These are phyloP conservation scores for Exophiala xenobiotica DNA, from an alignment of 2,329 filamentous ascomycete species.

Conservation along the genomic window DNA sequence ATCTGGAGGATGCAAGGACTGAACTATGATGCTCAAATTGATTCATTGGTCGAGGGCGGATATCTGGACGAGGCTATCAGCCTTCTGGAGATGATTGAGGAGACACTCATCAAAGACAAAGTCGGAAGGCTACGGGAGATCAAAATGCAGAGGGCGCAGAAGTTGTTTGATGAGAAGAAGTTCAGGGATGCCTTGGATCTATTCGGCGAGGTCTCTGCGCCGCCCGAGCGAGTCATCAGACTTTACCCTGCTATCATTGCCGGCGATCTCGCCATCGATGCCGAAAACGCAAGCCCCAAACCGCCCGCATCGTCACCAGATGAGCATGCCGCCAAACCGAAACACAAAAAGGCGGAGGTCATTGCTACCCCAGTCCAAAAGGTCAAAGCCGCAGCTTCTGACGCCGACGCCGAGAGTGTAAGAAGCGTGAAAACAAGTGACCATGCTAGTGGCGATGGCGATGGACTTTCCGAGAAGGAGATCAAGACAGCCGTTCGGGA, in stretches of 20 bases:
- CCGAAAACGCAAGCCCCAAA: slow-evolving; percentile 39
- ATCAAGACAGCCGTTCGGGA: slow-evolving; percentile 78
- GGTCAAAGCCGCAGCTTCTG: slow-evolving; percentile 10
- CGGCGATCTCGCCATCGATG: slow-evolving; percentile 64
- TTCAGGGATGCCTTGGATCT: slow-evolving; percentile 85
- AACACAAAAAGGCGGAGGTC: slow-evolving; percentile 17
- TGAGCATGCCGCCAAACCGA: slow-evolving; percentile 4
- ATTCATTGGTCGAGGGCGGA: slow-evolving; percentile 71
- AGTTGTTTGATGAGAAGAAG: slow-evolving; percentile 76
- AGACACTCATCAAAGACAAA: slow-evolving; percentile 84
- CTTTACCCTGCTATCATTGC: slow-evolving; percentile 83
- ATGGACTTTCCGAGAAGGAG: slow-evolving; percentile 66
- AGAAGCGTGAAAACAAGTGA: slow-evolving; percentile 22
- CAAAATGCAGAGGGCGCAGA: slow-evolving; percentile 87
- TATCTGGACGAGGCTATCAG: slow-evolving; percentile 91
- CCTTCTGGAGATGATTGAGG: slow-evolving; percentile 83
- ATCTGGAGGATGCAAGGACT: slow-evolving; percentile 97
- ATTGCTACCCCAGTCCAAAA: slow-evolving; percentile 17
- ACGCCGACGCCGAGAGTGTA: slow-evolving; percentile 21
- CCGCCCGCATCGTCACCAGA: slow-evolving; percentile 2
- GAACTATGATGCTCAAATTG: slow-evolving; percentile 85
- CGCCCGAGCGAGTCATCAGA: slow-evolving; percentile 81
- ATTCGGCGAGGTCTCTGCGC: slow-evolving; percentile 85
- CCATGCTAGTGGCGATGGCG: slow-evolving; percentile 6
- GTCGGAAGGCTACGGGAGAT: slow-evolving; percentile 75